Evolutionary conservation across 2,329 filamentous ascomycete genomes (phyloP), one percentile per base, ranked within the genome.

Genomic region (Saccharata proteae): DNA sequence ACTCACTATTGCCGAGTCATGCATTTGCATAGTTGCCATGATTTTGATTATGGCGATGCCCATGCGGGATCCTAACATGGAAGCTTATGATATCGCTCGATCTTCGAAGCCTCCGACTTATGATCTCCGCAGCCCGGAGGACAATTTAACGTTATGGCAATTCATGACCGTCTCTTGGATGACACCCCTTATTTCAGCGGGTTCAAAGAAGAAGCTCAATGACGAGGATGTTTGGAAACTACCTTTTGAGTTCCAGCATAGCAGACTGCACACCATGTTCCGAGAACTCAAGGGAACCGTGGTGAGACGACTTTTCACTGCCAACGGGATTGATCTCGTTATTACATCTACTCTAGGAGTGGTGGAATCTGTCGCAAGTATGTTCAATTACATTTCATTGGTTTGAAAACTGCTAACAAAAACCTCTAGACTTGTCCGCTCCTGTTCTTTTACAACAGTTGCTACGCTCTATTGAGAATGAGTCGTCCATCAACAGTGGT

Each of bases 131-230:
- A 76, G 69, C 28, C 77, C 85, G 0, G 85, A 93, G 51, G 85
- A 93, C 43, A 74, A 80, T 40, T 52, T 93, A 15, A 80, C 69
- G 1, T 61, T 86, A 1, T 85, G 82, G 69, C 80, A 86, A 42
- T 93, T 83, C 57, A 80, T 88, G 71, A 77, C 73, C 5, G 78
- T 93, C 16, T 80, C 73, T 0, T 93, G 85, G 85, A 77, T 93
- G 58, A 62, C 64, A 1, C 78, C 84, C 0, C 57, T 93, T 5
- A 83, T 92, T 9, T 58, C 62, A 2, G 54, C 74, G 15, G 82
- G 78, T 2, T 69, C 64, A 24, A 59, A 62, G 17, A 64, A 74
- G 23, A 77, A 84, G 42, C 61, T 93, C 6, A 61, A 84, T 20
- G 76, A 85, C 22, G 69, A 77, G 21, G 83, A 93, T 48, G 79